Base-by-base conservation (phyloP, 2,329 filamentous ascomycete species). In the Cladosporium austrohemisphaericum region DNA sequence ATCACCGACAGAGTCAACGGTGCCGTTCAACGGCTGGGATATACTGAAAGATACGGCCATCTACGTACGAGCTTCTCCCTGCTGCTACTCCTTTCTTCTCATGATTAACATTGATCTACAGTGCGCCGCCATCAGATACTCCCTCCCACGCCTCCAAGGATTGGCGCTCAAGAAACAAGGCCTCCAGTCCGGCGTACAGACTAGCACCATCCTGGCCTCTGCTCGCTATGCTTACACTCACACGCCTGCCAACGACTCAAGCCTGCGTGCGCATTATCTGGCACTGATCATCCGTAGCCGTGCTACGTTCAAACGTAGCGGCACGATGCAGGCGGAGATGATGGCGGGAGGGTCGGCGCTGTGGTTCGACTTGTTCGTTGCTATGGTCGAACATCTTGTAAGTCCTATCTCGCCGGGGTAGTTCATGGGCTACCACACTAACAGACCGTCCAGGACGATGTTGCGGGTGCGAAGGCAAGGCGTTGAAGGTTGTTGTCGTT, bases 241-340 rank as follows among this genome's bases (percentile, higher is more conserved):
- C 70, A 96, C 91, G 0, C 88, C 90, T 3, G 88, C 95, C 65
- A 87, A 77, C 18, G 91, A 95, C 73, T 92, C 87, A n/a, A 91
- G 91, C 69, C 77, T 95, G 47, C 80, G 91, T 52, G 89, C 89
- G 19, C 90, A 95, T 69, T 96, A 95, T 61, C 82, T 95, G 29
- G 89, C 91, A 14, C 81, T 95, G 64, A 95, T 95, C 70, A 94
- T 95, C 65, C 84, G 90, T 57, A 88, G 85, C 60, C 81, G 91
- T 57, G 80, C 81, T 64, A 95, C 88, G 2, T 95, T 96, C 72
- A 95, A 95, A 76, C 79, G 88, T 49, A 95, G 89, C 69, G 89
- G 90, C 48, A 95, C 90, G 3, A 95, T 95, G 90, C 91, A 95
- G 71, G 81, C 88, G 58, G 90, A 95, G 73, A 95, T 96, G 90